A percentile compares a stretch with the other conserved stretches of the same genome.
These are phyloP conservation scores for Trypanosoma lewisi DNA, from an alignment of 208 protist species.

Conservation along the genomic window DNA sequence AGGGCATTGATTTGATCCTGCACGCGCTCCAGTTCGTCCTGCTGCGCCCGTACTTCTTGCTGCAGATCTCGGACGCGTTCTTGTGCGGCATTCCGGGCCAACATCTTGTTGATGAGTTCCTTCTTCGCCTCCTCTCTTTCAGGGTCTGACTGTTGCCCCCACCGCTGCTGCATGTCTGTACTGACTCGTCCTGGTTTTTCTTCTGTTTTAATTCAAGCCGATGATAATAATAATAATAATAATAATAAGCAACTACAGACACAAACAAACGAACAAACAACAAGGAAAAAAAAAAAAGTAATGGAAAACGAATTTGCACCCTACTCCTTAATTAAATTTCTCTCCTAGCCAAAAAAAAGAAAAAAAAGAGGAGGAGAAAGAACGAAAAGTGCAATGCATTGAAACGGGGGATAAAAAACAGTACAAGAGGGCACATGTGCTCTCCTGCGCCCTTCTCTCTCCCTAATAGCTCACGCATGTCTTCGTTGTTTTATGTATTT, in stretches of 20 bases:
- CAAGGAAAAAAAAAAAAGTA: not conserved
- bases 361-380: not conserved
- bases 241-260: too few relatives aligned
- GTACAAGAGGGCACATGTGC: not conserved
- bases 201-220: not conserved
- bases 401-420: not conserved
- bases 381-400: not conserved
- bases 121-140: slow-evolving; percentile 56
- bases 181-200: not conserved
- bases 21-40: slow-evolving; percentile 93
- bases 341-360: not conserved
- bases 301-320: not conserved
- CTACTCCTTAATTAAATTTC: not conserved
- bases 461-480: not conserved
- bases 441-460: not conserved
- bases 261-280: too few relatives aligned
- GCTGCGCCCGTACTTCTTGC: slow-evolving; percentile 55
- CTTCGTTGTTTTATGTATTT: too few relatives aligned
- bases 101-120: slow-evolving; percentile 57
- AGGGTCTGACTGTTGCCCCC: slow-evolving; percentile 41
- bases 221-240: too few relatives aligned
- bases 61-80: slow-evolving; percentile 44
- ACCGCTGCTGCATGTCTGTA: slow-evolving; percentile 39
- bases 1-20: slow-evolving; percentile 98
- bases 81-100: slow-evolving; percentile 55